phyloP scores from a whole-genome alignment of 345 rosid genomes.

The Aquilaria sinensis region DNA sequence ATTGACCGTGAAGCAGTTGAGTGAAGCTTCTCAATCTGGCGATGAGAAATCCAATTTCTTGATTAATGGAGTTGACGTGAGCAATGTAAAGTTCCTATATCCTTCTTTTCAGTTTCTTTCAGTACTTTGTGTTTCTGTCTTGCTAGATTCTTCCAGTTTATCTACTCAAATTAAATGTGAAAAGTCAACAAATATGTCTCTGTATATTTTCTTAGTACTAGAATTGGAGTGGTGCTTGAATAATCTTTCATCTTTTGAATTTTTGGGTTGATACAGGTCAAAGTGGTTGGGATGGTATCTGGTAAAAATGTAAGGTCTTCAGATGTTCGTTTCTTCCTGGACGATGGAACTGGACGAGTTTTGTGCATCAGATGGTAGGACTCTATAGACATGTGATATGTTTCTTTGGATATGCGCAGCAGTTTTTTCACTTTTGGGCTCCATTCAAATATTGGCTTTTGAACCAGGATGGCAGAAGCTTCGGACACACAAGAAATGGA shows the following conservation, averaged over 20 bases:
- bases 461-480: conserved; percentile 61
- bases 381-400: conserved; percentile 1
- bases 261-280: conserved; percentile 35
- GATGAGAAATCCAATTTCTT: conserved; percentile 68
- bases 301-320: conserved; percentile 51
- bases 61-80: conserved; percentile 58
- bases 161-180: too few relatives aligned
- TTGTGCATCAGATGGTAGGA: conserved; percentile 76
- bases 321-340: conserved; percentile 59
- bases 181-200: too few relatives aligned
- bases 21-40: conserved; percentile 64
- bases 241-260: neutral
- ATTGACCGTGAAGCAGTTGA: conserved; percentile 79
- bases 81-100: conserved; percentile 32
- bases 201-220: too few relatives aligned
- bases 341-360: conserved; percentile 88
- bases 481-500: conserved; percentile 68
- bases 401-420: neutral
- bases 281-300: conserved; percentile 70
- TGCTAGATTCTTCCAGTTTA: too few relatives aligned
- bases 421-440: neutral
- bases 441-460: neutral
- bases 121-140: neutral
- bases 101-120: neutral
- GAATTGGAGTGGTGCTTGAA: neutral